A percentile compares a stretch with the other conserved stretches of the same genome.
Evolutionary conservation across 2,329 filamentous ascomycete species (phyloP).

Genomic region (Alternaria ethzedia): DNA sequence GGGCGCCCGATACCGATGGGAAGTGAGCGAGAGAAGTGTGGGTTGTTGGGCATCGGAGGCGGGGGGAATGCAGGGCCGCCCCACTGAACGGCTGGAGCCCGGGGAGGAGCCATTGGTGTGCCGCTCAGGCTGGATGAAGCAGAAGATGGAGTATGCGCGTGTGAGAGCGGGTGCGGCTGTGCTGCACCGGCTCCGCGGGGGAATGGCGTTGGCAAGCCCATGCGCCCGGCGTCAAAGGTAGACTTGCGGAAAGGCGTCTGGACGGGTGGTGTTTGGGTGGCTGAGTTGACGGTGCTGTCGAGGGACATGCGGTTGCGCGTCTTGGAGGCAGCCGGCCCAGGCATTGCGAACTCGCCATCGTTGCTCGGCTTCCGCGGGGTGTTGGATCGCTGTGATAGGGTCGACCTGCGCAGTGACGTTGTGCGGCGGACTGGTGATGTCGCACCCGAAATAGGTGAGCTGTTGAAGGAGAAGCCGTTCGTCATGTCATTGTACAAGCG

Average conservation of each 20-base stretch:
- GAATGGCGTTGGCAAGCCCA: conserved; percentile 30
- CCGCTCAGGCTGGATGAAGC: conserved; percentile 79
- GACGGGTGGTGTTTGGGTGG: conserved; percentile 66
- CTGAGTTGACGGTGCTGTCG: conserved; percentile 73
- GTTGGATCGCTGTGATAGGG: conserved; percentile 75
- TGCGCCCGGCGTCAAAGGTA: conserved; percentile 38
- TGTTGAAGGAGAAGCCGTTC: conserved; percentile 41
- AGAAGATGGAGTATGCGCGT: conserved; percentile 84
- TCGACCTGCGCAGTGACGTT: conserved; percentile 83
- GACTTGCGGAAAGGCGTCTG: conserved; percentile 61
- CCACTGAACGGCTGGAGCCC: conserved; percentile 35
- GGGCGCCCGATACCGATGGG: conserved; percentile 69
- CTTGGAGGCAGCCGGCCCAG: conserved; percentile 61
- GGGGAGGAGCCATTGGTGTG: conserved; percentile 49
- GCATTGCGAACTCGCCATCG: conserved; percentile 60
- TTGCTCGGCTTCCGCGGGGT: conserved; percentile 48
- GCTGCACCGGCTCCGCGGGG: conserved; percentile 29
- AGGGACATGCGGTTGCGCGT: conserved; percentile 75
- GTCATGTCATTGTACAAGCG: conserved; percentile 37
- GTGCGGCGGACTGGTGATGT: conserved; percentile 54
- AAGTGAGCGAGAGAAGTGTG: conserved; percentile 73
- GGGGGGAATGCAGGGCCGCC: conserved; percentile 19
- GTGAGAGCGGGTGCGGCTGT: conserved; percentile 79
- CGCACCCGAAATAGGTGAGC: conserved; percentile 41
- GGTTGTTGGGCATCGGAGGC: conserved; percentile 26